Percentiles rank a stretch among this genome's conserved stretches.
Conservation (phyloP, 202 grass and related monocot species). For the Panicum virgatum region DNA sequence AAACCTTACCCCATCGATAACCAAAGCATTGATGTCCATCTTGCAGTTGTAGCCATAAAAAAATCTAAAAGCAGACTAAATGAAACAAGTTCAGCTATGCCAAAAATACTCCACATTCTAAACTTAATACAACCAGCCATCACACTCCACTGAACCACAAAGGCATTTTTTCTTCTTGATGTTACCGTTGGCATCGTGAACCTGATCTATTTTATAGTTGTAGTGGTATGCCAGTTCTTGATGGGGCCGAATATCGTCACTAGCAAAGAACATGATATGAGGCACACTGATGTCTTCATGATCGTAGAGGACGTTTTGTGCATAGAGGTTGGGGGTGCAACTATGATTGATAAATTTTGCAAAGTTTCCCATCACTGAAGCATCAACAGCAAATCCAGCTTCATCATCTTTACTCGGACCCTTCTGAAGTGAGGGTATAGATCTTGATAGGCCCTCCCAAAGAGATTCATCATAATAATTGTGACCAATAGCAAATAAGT, state of each 20-base stretch:
- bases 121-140: slow-evolving; percentile 86
- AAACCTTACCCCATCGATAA: not conserved
- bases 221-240: slow-evolving; percentile 83
- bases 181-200: slow-evolving; percentile 82
- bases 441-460: slow-evolving; percentile 85
- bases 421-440: slow-evolving; percentile 80
- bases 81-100: slow-evolving; percentile 19
- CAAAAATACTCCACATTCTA: slow-evolving; percentile 33
- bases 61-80: not conserved
- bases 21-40: not conserved
- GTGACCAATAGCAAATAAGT: slow-evolving; percentile 80
- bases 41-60: not conserved
- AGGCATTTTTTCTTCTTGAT: slow-evolving; percentile 90
- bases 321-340: slow-evolving; percentile 86
- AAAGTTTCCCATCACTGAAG: slow-evolving; percentile 79
- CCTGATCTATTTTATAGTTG: slow-evolving; percentile 86
- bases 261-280: slow-evolving; percentile 89
- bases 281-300: slow-evolving; percentile 77
- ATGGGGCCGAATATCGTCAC: slow-evolving; percentile 66
- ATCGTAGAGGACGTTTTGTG: slow-evolving; percentile 90
- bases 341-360: slow-evolving; percentile 90
- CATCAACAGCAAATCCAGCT: slow-evolving; percentile 74
- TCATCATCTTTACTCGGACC: slow-evolving; percentile 44
- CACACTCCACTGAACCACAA: slow-evolving; percentile 77
- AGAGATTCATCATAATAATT: slow-evolving; percentile 77